Conservation (phyloP, 2,329 filamentous ascomycete genomes). For the Lachnellula suecica region DNA sequence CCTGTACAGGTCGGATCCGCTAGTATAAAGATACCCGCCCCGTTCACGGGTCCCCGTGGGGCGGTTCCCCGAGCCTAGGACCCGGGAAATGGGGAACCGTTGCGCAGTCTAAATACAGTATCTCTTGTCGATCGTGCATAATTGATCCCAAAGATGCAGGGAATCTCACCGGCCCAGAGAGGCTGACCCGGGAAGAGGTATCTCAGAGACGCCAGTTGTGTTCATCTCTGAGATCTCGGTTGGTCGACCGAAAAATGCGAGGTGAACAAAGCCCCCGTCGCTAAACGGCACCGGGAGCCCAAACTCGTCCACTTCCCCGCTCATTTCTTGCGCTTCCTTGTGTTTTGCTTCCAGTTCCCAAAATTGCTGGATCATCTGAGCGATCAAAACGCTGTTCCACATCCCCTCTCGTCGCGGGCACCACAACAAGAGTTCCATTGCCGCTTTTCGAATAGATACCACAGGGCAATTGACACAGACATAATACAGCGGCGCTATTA, state of each 20-base stretch:
- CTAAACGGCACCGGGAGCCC: slow-evolving; percentile 12
- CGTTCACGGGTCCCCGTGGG: too few relatives aligned
- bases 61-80: too few relatives aligned
- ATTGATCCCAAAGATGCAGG: slow-evolving; percentile 10
- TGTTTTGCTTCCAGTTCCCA: slow-evolving; percentile 25
- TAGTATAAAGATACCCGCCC: too few relatives aligned
- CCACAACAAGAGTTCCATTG: slow-evolving; percentile 23
- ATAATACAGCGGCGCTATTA: slow-evolving; percentile 32
- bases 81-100: too few relatives aligned
- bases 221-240: slow-evolving; percentile 13
- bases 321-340: slow-evolving; percentile 4
- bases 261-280: slow-evolving; percentile 13
- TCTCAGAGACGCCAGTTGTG: slow-evolving; percentile 11
- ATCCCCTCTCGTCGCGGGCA: slow-evolving; percentile 31
- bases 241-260: slow-evolving; percentile 14
- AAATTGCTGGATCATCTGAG: slow-evolving; percentile 19
- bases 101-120: too few relatives aligned
- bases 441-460: slow-evolving; percentile 15
- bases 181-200: slow-evolving; percentile 4
- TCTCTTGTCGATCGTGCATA: too few relatives aligned
- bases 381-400: slow-evolving; percentile 30
- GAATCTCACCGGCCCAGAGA: slow-evolving; percentile 10
- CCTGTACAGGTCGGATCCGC: too few relatives aligned
- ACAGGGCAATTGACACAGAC: slow-evolving; percentile 19
- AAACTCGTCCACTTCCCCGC: slow-evolving; percentile 14